phyloP scores from a whole-genome alignment of 2,329 filamentous ascomycete genomes.

The Phaeophleospora eucalypticola region DNA sequence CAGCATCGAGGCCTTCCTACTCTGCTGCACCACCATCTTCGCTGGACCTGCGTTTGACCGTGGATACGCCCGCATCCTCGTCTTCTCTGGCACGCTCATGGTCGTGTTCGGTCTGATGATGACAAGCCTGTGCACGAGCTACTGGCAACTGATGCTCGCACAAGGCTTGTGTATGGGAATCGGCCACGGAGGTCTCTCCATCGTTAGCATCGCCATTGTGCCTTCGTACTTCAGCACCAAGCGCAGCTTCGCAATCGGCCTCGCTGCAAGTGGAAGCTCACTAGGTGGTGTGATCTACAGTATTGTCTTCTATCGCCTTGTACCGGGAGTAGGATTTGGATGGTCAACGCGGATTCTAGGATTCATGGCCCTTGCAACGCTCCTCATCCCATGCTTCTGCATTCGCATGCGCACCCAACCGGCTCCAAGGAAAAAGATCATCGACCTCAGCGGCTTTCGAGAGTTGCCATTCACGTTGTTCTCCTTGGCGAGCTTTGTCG shows the following conservation, averaged over 20 bases:
- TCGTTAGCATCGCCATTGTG: constrained; percentile 58
- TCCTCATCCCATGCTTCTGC: constrained; percentile 27
- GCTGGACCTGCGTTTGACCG: constrained; percentile 49
- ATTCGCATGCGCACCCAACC: constrained; percentile 30
- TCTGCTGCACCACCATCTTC: constrained; percentile 47
- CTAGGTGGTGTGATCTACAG: constrained; percentile 54
- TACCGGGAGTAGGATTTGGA: constrained; percentile 47
- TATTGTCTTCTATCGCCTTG: constrained; percentile 46
- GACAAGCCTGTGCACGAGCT: constrained; percentile 44
- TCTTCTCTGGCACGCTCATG: constrained; percentile 37
- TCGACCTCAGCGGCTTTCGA: constrained; percentile 13
- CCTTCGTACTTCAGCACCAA: constrained; percentile 60
- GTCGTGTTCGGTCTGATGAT: constrained; percentile 50
- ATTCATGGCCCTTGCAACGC: constrained; percentile 39
- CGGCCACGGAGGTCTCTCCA: constrained; percentile 55
- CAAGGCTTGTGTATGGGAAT: constrained; percentile 42
- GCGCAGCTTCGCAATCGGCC: constrained; percentile 54
- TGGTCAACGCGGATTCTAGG: constrained; percentile 52
- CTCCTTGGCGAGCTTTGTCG: constrained; percentile 41
- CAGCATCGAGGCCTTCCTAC: constrained; percentile 47
- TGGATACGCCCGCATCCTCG: constrained; percentile 43
- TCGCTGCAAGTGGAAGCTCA: constrained; percentile 56
- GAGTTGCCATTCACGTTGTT: constrained; percentile 41
- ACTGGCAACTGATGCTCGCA: constrained; percentile 51
- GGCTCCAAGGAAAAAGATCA: constrained; percentile 9